phyloP scores from a whole-genome alignment of 257 asterid species.

The Lavandula angustifolia region DNA sequence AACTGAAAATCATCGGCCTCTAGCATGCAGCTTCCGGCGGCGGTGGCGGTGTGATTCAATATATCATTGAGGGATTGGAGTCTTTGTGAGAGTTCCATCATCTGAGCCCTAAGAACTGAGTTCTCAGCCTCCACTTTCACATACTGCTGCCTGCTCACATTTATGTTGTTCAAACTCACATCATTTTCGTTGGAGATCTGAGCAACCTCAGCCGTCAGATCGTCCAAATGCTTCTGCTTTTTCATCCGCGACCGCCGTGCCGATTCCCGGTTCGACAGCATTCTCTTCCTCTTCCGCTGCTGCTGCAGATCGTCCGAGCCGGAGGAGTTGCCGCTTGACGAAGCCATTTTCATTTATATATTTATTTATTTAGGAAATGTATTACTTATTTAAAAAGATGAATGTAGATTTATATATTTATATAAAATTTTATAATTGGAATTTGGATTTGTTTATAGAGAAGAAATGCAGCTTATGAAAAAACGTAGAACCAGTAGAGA shows the following conservation, averaged over 20 bases:
- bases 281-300: conserved; percentile 75
- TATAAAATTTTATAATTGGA: no score
- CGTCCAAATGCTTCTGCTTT: conserved; percentile 83
- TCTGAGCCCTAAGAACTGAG: conserved; percentile 72
- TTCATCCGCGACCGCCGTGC: conserved; percentile 87
- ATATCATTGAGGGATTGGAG: conserved; percentile 68
- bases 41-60: conserved; percentile 35
- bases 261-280: conserved; percentile 87
- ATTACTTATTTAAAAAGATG: no score
- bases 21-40: conserved; percentile 33
- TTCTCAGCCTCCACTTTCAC: conserved; percentile 68
- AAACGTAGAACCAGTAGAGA: conserved; percentile 92
- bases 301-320: conserved; percentile 61
- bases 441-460: background rate
- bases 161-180: conserved; percentile 42
- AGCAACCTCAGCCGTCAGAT: conserved; percentile 51
- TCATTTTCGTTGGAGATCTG: conserved; percentile 58
- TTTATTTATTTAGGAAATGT: background rate
- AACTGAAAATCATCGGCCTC: conserved; percentile 46
- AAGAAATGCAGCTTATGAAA: conserved; percentile 44
- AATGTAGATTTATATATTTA: background rate
- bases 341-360: conserved; percentile 40
- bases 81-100: conserved; percentile 72
- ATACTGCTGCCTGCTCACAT: conserved; percentile 46
- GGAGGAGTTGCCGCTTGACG: conserved; percentile 64